Percentiles rank a stretch among this genome's conserved stretches.
phyloP scores from a whole-genome alignment of 208 protist species.

The Leishmania guyanensis region DNA sequence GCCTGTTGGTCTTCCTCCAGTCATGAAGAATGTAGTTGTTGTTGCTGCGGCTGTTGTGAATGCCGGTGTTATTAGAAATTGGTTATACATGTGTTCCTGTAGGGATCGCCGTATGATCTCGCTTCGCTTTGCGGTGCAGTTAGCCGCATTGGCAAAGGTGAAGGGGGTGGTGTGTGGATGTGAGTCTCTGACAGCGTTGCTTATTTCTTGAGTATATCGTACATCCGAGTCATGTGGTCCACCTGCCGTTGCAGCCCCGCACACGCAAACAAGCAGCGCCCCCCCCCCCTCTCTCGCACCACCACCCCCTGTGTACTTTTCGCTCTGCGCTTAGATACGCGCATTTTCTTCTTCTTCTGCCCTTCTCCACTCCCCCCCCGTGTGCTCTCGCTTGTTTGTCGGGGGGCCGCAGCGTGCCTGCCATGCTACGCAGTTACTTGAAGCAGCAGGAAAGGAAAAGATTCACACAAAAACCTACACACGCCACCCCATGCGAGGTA shows the following conservation, averaged over 20 bases:
- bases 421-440: not conserved
- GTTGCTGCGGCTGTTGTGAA: not conserved
- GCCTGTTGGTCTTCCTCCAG: too few relatives aligned
- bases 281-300: not conserved
- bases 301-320: not conserved
- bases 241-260: too few relatives aligned
- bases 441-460: not conserved
- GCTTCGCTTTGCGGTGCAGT: too few relatives aligned
- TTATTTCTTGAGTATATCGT: not conserved
- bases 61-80: not conserved
- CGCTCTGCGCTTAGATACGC: not conserved
- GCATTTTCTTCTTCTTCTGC: constrained; percentile 3
- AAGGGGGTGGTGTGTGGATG: not conserved
- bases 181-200: not conserved
- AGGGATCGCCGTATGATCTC: too few relatives aligned
- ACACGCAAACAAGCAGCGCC: not conserved
- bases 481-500: not conserved
- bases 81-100: not conserved
- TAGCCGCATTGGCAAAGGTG: constrained; percentile 10
- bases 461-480: not conserved
- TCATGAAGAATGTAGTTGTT: not conserved
- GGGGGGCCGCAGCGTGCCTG: not conserved
- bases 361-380: not conserved
- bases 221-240: not conserved
- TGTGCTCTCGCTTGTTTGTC: not conserved